Evolutionary conservation across 1,139 yeast species (phyloP).

Genomic region (Kurtzmaniella quercitrusa): DNA sequence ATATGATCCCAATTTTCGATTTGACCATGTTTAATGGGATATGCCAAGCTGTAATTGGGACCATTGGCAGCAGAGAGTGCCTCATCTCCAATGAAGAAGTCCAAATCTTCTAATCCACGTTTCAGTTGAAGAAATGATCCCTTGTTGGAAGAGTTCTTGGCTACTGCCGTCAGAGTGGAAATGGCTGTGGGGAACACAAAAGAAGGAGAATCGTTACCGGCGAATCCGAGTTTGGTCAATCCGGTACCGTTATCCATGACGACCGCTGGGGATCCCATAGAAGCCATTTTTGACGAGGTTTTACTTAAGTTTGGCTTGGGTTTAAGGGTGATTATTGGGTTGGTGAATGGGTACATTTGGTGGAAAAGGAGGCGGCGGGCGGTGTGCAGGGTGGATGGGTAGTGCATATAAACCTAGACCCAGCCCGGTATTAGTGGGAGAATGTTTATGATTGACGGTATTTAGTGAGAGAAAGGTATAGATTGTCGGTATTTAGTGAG

Average conservation of each 20-base stretch:
- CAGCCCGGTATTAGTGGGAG: too few relatives aligned
- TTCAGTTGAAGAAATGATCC: slow-evolving; percentile 56
- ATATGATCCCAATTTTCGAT: slow-evolving; percentile 99
- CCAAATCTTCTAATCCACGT: slow-evolving; percentile 92
- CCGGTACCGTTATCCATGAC: slow-evolving; percentile 99
- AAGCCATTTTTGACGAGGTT: slow-evolving; percentile 34
- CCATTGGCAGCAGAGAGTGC: slow-evolving; percentile 88
- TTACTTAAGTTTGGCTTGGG: not conserved
- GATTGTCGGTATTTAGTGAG: too few relatives aligned
- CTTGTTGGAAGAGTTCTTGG: slow-evolving; percentile 27
- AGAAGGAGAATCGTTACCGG: slow-evolving; percentile 97
- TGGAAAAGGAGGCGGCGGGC: not conserved
- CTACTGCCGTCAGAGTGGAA: slow-evolving; percentile 61
- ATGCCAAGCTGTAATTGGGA: slow-evolving; percentile 80
- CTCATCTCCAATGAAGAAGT: slow-evolving; percentile 93
- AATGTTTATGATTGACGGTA: too few relatives aligned
- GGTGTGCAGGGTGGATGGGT: not conserved
- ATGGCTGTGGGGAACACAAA: slow-evolving; percentile 97
- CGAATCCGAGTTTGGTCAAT: slow-evolving; percentile 93
- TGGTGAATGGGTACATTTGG: not conserved
- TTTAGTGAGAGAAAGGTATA: too few relatives aligned
- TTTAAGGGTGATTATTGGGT: not conserved
- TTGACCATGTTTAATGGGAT: slow-evolving; percentile 97
- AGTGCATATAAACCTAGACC: too few relatives aligned
- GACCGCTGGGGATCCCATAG: slow-evolving; percentile 83